These are phyloP conservation scores for Diatrype stigma DNA, from an alignment of 2,329 filamentous ascomycete species.

Conservation along the genomic window DNA sequence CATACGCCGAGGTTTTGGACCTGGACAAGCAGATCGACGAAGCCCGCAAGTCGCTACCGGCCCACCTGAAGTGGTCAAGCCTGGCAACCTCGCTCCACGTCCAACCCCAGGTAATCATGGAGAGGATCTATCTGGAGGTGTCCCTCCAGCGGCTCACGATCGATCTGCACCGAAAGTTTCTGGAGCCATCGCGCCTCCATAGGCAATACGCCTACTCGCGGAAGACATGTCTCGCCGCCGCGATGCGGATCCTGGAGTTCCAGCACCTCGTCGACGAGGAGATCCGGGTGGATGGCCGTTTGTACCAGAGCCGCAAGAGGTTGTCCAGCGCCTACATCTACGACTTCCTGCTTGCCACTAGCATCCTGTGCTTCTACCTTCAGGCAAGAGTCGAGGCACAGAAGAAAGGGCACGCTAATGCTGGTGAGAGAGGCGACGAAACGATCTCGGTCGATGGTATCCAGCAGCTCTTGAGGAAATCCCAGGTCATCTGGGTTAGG, in stretches of 20 bases:
- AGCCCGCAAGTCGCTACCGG: conserved; percentile 18
- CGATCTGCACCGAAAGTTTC: conserved; percentile 27
- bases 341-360: conserved; percentile 6
- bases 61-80: conserved; percentile 14
- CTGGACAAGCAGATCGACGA: conserved; percentile 20
- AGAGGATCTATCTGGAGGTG: conserved; percentile 23
- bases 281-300: conserved; percentile 4
- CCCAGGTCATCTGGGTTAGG: conserved; percentile 15
- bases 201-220: conserved; percentile 21
- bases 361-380: conserved; percentile 30
- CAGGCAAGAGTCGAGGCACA: conserved; percentile 14
- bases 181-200: conserved; percentile 12
- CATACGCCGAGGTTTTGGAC: conserved; percentile 15
- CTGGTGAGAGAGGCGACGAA: conserved; percentile 1
- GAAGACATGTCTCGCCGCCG: conserved; percentile 17
- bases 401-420: background rate
- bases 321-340: conserved; percentile 1
- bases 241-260: conserved; percentile 17
- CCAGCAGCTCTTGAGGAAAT: conserved; percentile 6
- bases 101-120: conserved; percentile 20
- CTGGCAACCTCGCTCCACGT: conserved; percentile 18
- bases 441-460: conserved; percentile 2
- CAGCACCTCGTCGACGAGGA: conserved; percentile 22
- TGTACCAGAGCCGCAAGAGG: conserved; percentile 2
- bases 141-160: conserved; percentile 26